Percentiles rank a stretch among this genome's conserved stretches.
phyloP scores from a whole-genome alignment of 1,139 yeast genomes.

The Zygosaccharomyces sapae region DNA sequence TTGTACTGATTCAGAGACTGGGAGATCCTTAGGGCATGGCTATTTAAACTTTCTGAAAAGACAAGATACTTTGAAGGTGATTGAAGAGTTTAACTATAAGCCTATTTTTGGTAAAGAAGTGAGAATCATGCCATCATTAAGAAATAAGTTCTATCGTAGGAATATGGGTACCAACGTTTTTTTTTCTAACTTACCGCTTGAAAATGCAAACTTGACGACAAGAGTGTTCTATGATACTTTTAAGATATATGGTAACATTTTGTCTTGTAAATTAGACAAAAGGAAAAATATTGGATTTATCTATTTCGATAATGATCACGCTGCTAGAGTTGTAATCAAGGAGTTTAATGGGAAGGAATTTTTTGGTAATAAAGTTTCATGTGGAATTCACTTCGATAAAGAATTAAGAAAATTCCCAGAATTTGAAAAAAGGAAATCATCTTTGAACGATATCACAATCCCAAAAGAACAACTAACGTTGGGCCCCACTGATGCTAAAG shows the following conservation, averaged over 20 bases:
- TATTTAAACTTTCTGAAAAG: slow-evolving; percentile 44
- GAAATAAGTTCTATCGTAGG: slow-evolving; percentile 33
- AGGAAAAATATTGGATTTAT: slow-evolving; percentile 46
- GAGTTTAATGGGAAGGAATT: slow-evolving; percentile 35
- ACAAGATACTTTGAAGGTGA: slow-evolving; percentile 41
- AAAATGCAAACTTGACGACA: slow-evolving; percentile 36
- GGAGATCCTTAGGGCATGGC: slow-evolving; percentile 48
- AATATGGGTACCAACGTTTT: slow-evolving; percentile 35
- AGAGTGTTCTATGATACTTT: slow-evolving; percentile 44
- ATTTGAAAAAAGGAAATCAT: slow-evolving; percentile 27
- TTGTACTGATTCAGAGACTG: slow-evolving; percentile 41
- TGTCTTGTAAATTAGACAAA: slow-evolving; percentile 45
- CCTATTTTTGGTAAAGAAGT: slow-evolving; percentile 42
- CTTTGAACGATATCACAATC: slow-evolving; percentile 25
- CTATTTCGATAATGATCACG: slow-evolving; percentile 40
- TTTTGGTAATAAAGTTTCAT: slow-evolving; percentile 37
- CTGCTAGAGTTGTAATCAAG: slow-evolving; percentile 42
- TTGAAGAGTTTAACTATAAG: slow-evolving; percentile 45
- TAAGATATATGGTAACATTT: slow-evolving; percentile 40
- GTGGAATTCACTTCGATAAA: slow-evolving; percentile 45
- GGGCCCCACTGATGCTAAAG: slow-evolving; percentile 14
- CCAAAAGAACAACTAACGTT: slow-evolving; percentile 27
- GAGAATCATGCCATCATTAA: slow-evolving; percentile 50
- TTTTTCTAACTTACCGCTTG: slow-evolving; percentile 40
- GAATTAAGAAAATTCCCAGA: slow-evolving; percentile 36